Percentiles rank a stretch among this genome's conserved stretches.
These are phyloP conservation scores for Boletus fagicola DNA, from an alignment of 768 basidiomycete genomes.

Conservation along the genomic window DNA sequence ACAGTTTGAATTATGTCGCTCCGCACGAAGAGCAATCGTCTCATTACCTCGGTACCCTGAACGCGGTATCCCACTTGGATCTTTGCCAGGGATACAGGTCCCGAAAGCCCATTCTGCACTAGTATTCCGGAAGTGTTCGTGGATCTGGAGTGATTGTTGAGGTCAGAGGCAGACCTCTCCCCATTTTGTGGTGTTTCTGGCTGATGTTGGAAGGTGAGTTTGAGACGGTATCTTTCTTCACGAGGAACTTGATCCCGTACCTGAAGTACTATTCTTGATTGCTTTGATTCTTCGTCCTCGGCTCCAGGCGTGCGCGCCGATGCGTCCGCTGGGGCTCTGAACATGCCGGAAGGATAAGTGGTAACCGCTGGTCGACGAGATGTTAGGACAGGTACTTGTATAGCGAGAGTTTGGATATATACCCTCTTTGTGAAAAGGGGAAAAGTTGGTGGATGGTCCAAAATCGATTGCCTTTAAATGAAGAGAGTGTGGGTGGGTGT, in stretches of 20 bases:
- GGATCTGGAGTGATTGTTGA: not conserved
- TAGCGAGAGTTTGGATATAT: not conserved
- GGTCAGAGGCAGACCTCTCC: not conserved
- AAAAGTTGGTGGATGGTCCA: not conserved
- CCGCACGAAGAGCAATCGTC: not conserved
- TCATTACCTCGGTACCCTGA: not conserved
- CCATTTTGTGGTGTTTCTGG: not conserved
- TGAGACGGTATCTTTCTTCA: not conserved
- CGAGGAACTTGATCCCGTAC: not conserved
- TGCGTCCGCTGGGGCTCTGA: not conserved
- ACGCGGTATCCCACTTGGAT: not conserved
- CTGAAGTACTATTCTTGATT: not conserved
- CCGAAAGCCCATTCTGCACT: not conserved
- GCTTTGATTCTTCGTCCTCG: not conserved
- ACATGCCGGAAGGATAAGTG: not conserved
- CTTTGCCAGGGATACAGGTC: not conserved
- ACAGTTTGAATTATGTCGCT: not conserved
- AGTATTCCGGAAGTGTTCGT: not conserved
- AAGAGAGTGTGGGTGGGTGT: not conserved
- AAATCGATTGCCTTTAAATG: not conserved
- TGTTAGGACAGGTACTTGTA: not conserved
- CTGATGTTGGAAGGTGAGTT: not conserved
- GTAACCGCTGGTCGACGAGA: not conserved
- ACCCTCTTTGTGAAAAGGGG: not conserved
- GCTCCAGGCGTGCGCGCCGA: too few relatives aligned